These are phyloP conservation scores for Myxozyma neglecta DNA, from an alignment of 805 yeast genomes.

Conservation along the genomic window DNA sequence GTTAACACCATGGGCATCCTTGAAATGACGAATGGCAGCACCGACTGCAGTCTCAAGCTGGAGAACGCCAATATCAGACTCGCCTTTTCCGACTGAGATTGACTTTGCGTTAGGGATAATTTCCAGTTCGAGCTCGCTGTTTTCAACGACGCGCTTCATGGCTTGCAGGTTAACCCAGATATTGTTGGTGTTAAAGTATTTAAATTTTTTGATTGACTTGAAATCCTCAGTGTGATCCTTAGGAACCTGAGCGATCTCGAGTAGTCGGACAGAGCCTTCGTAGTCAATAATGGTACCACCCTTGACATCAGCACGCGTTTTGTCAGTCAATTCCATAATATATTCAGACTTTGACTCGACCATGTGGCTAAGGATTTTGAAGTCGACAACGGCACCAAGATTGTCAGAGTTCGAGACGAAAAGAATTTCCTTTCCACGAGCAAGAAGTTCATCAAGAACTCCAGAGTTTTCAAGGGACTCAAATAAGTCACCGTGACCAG, in stretches of 20 bases:
- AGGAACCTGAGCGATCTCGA: constrained; percentile 98
- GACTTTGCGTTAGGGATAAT: constrained; percentile 94
- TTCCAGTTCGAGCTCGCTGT: constrained; percentile 79
- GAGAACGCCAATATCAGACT: constrained; percentile 60
- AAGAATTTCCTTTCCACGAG: constrained; percentile 90
- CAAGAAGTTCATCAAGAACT: constrained; percentile 81
- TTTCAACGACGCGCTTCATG: constrained; percentile 85
- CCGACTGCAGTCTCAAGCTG: constrained; percentile 99
- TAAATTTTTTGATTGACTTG: constrained; percentile 96
- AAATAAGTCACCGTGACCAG: constrained; percentile 99
- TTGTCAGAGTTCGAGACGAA: constrained; percentile 98
- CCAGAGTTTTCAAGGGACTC: constrained; percentile 89
- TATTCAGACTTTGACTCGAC: constrained; percentile 87
- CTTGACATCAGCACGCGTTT: constrained; percentile 98
- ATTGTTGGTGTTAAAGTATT: constrained; percentile 96
- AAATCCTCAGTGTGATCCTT: constrained; percentile 97
- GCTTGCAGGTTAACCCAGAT: constrained; percentile 96
- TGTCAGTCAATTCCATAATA: constrained; percentile 97
- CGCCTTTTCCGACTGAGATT: constrained; percentile 50
- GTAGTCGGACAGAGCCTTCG: constrained; percentile 88
- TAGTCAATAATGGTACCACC: constrained; percentile 98
- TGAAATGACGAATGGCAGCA: constrained; percentile 95
- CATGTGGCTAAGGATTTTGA: constrained; percentile 89
- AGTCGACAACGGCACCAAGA: constrained; percentile 96
- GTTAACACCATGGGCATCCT: constrained; percentile 94